These are phyloP conservation scores for Oryza brachyantha DNA, from an alignment of 176 grass and related monocot genomes.

Conservation along the genomic window DNA sequence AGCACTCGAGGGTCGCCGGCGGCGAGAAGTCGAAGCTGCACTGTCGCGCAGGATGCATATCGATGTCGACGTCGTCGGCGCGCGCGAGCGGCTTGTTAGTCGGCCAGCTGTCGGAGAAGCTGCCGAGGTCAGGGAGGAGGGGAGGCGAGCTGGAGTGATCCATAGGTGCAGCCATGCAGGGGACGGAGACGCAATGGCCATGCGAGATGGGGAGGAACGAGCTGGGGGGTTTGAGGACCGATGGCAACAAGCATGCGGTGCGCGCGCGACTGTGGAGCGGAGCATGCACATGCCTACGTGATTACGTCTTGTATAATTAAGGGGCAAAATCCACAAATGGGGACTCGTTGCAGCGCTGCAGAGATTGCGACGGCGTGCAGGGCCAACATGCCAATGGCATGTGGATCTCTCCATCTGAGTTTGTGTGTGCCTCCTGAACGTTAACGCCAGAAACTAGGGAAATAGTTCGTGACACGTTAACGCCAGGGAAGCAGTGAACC, in stretches of 20 bases:
- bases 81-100: conserved; percentile 5
- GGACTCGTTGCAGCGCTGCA: neutral
- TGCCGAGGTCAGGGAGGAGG: conserved; percentile 37
- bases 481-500: too few relatives aligned
- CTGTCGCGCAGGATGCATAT: neutral
- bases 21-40: conserved; percentile 32
- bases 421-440: neutral
- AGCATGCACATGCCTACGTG: neutral
- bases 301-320: too few relatives aligned
- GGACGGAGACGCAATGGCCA: neutral
- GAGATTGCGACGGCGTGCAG: neutral
- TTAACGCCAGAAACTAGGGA: too few relatives aligned
- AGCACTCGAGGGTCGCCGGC: neutral
- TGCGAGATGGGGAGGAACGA: neutral
- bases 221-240: neutral
- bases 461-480: too few relatives aligned
- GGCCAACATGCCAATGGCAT: neutral
- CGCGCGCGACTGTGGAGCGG: neutral
- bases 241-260: neutral
- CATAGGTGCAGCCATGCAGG: conserved; percentile 13
- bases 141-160: neutral
- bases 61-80: neutral
- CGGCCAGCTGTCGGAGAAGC: conserved; percentile 55
- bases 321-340: neutral
- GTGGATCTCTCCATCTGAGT: neutral